phyloP scores from a whole-genome alignment of 192 early-diverging fungal species.

The Geosiphon pyriformis region DNA sequence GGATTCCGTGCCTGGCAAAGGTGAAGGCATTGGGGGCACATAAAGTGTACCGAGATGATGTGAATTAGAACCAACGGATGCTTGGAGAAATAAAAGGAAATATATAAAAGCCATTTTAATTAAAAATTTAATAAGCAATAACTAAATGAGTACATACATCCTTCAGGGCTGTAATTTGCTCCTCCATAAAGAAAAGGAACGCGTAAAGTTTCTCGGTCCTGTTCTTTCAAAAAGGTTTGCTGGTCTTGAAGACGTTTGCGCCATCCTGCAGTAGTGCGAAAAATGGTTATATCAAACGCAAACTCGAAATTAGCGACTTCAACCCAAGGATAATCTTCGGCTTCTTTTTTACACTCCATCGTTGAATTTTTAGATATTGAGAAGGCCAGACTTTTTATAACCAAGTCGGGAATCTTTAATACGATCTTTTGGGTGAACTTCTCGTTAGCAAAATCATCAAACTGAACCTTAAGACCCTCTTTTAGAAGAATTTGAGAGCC shows the following conservation, averaged over 20 bases:
- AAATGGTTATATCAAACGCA: conserved; percentile 54
- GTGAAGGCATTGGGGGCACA: conserved; percentile 42
- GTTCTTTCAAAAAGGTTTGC: conserved; percentile 51
- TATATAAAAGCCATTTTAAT: too few species aligned
- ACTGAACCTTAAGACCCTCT: conserved; percentile 57
- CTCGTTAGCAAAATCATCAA: conserved; percentile 58
- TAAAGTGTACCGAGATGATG: conserved; percentile 47
- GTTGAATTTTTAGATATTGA: conserved; percentile 25
- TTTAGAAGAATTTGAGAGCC: conserved; percentile 46
- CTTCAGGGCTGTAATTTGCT: not conserved
- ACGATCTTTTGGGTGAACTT: conserved; percentile 49
- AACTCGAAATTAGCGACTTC: conserved; percentile 59
- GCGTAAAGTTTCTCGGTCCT: conserved; percentile 58
- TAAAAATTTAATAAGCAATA: not conserved
- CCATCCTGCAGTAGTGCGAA: conserved; percentile 48
- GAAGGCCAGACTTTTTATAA: conserved; percentile 46
- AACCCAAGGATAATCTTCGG: conserved; percentile 46
- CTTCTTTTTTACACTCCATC: conserved; percentile 21
- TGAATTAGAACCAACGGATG: conserved; percentile 28
- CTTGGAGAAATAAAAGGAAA: conserved; percentile 17
- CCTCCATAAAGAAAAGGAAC: conserved; percentile 51
- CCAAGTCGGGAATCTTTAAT: conserved; percentile 53
- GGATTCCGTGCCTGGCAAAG: conserved; percentile 30
- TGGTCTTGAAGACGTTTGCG: conserved; percentile 43
- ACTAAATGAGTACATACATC: not conserved